phyloP scores from a whole-genome alignment of 2,329 filamentous ascomycete species.

The Penicillium hesseltinei region DNA sequence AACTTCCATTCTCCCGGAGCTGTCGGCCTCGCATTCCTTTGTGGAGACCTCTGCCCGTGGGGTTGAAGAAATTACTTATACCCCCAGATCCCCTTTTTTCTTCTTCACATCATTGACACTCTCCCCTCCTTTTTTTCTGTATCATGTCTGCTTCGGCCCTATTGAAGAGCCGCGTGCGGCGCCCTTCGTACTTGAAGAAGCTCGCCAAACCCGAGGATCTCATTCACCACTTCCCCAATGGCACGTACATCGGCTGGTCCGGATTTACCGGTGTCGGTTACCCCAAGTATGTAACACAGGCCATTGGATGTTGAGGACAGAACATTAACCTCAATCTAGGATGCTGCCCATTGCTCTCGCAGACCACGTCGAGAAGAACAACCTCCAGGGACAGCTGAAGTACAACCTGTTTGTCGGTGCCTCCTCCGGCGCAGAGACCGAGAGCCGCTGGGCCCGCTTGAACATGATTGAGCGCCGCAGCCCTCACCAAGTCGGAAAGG shows the following conservation, averaged over 20 bases:
- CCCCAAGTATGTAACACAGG: conserved; percentile 64
- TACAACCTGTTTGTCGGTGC: conserved; percentile 87
- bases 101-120: conserved; percentile 6
- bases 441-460: conserved; percentile 83
- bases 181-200: conserved; percentile 77
- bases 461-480: conserved; percentile 86
- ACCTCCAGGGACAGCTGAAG: conserved; percentile 76
- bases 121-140: conserved; percentile 10
- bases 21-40: conserved; percentile 4
- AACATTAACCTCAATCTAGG: conserved; percentile 43
- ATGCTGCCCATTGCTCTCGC: conserved; percentile 81
- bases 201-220: conserved; percentile 76
- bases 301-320: not conserved
- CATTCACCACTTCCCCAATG: conserved; percentile 76
- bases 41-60: conserved; percentile 15
- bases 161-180: conserved; percentile 70
- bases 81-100: conserved; percentile 6
- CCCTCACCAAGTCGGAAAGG: conserved; percentile 87
- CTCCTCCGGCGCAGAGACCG: conserved; percentile 84
- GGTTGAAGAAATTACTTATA: conserved; percentile 17
- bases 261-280: conserved; percentile 90
- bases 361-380: conserved; percentile 85
- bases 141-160: conserved; percentile 64
- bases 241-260: conserved; percentile 85
- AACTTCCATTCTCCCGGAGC: conserved; percentile 6